These are phyloP conservation scores for Podosphaera xanthii DNA, from an alignment of 2,329 filamentous ascomycete genomes.

Conservation along the genomic window DNA sequence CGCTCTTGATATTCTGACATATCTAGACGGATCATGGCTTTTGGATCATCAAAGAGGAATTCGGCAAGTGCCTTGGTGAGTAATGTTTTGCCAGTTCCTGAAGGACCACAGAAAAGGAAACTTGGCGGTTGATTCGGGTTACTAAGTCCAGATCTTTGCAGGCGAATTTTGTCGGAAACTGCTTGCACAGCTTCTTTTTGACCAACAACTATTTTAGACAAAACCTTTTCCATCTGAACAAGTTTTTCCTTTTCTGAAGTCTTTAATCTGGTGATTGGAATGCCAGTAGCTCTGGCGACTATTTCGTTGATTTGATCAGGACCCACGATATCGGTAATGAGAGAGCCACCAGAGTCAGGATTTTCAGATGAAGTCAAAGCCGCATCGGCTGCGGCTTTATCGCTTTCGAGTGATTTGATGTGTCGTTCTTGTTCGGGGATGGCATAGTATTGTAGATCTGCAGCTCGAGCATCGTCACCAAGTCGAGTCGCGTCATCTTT, in stretches of 20 bases:
- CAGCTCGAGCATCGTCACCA: constrained; percentile 65
- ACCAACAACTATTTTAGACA: constrained; percentile 69
- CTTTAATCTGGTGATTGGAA: constrained; percentile 80
- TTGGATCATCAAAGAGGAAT: constrained; percentile 92
- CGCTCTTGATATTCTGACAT: constrained; percentile 99
- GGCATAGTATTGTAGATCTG: constrained; percentile 89
- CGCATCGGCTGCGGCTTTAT: constrained; percentile 59
- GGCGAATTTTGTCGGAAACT: constrained; percentile 84
- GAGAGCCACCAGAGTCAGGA: constrained; percentile 39
- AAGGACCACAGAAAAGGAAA: constrained; percentile 97
- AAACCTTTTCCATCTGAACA: constrained; percentile 82
- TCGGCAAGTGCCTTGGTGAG: constrained; percentile 93
- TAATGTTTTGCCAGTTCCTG: constrained; percentile 91
- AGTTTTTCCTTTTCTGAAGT: constrained; percentile 96
- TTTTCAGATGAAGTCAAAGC: constrained; percentile 30
- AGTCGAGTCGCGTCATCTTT: constrained; percentile 79
- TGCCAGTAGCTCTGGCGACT: constrained; percentile 92
- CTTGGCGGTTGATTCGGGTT: constrained; percentile 95
- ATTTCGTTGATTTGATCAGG: constrained; percentile 99
- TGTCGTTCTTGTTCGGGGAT: constrained; percentile 73
- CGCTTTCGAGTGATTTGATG: constrained; percentile 61
- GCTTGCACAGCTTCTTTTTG: constrained; percentile 84
- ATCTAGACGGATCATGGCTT: constrained; percentile 96
- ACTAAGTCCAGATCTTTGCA: constrained; percentile 79
- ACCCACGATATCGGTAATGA: constrained; percentile 83